phyloP scores from a whole-genome alignment of 768 basidiomycete species.

The Tulasnella calospora region DNA sequence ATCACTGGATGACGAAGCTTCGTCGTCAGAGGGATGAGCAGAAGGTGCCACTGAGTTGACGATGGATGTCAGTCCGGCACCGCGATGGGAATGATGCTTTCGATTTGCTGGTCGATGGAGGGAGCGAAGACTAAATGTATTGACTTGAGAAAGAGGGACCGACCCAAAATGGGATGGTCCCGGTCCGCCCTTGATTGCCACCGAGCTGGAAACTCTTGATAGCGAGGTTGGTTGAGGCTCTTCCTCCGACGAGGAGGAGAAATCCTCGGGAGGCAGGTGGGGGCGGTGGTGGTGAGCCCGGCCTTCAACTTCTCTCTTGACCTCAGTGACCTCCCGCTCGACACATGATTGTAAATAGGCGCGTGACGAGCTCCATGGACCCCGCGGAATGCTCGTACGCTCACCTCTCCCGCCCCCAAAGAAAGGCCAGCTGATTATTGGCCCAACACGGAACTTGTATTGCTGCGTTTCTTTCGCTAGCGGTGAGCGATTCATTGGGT shows the following conservation, averaged over 20 bases:
- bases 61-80: slow-evolving; percentile 18
- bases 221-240: slow-evolving; percentile 13
- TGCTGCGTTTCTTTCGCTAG: background rate
- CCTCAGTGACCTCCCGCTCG: slow-evolving; percentile 66
- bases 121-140: background rate
- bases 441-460: slow-evolving; percentile 56
- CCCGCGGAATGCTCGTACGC: slow-evolving; percentile 66
- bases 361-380: slow-evolving; percentile 62
- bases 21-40: slow-evolving; percentile 16
- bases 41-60: slow-evolving; percentile 10
- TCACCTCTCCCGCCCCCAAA: slow-evolving; percentile 80
- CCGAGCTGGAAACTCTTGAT: background rate
- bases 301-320: slow-evolving; percentile 72
- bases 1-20: slow-evolving; percentile 25
- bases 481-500: slow-evolving; percentile 6
- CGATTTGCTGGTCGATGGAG: slow-evolving; percentile 21
- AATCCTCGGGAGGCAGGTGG: slow-evolving; percentile 65
- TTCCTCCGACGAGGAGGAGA: slow-evolving; percentile 16
- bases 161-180: slow-evolving; percentile 4
- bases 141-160: background rate
- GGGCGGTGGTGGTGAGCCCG: slow-evolving; percentile 63
- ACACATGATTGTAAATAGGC: slow-evolving; percentile 63
- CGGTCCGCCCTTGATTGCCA: slow-evolving; percentile 23
- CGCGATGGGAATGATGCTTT: slow-evolving; percentile 22
- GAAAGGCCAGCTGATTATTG: slow-evolving; percentile 87